phyloP scores from a whole-genome alignment of 208 protist species.

The Crithidia acanthocephali region DNA sequence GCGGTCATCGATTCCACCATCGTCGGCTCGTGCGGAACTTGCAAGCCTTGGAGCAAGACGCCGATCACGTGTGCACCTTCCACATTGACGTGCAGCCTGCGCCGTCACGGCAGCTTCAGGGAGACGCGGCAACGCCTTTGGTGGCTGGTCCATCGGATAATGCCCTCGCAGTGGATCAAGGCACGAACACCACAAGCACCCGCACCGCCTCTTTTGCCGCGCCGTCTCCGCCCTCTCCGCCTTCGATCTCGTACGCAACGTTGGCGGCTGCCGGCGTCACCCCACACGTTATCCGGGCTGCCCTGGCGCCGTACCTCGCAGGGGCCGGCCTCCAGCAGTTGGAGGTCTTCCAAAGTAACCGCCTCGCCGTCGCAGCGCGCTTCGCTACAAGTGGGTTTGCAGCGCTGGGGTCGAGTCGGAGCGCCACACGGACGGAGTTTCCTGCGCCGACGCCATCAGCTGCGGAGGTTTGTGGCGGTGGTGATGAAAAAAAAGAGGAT shows the following conservation, averaged over 20 bases:
- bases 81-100: slow-evolving; percentile 20
- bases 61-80: slow-evolving; percentile 49
- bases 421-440: background rate
- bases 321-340: slow-evolving; percentile 52
- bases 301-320: slow-evolving; percentile 47
- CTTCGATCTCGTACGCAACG: background rate
- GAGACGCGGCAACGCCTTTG: background rate
- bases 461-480: too few relatives aligned
- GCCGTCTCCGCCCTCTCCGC: background rate
- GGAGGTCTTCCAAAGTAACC: slow-evolving; percentile 50
- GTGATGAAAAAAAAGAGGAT: too few relatives aligned
- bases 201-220: too few relatives aligned
- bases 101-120: background rate
- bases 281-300: slow-evolving; percentile 26
- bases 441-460: background rate
- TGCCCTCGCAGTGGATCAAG: too few relatives aligned
- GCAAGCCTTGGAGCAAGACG: slow-evolving; percentile 38
- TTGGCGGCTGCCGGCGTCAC: slow-evolving; percentile 31
- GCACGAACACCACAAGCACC: too few relatives aligned
- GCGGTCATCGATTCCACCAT: slow-evolving; percentile 62
- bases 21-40: slow-evolving; percentile 62
- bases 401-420: slow-evolving; percentile 6
- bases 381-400: slow-evolving; percentile 38
- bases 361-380: slow-evolving; percentile 37
- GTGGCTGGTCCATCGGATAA: background rate